Base-by-base conservation (phyloP, 352 stramenopile species). In the Globisporangium alternatum region DNA sequence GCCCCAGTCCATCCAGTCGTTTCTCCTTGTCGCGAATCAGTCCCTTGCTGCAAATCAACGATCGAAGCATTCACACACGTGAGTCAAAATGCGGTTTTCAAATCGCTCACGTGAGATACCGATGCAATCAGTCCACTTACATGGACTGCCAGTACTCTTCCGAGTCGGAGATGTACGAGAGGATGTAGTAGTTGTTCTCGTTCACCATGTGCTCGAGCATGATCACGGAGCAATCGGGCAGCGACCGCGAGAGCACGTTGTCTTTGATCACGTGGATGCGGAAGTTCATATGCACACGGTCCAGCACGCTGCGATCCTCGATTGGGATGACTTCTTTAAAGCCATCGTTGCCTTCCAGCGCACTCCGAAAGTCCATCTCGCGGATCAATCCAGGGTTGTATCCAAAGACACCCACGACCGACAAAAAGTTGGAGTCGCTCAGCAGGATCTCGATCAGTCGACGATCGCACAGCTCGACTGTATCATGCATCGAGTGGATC, bases 201-300 rank as follows among this genome's bases (percentile, higher is more conserved):
- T 93, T 93, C 48, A 83, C 62, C 64, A 95, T 84, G 58, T 91
- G 83, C 39, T 93, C 85, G 30, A 95, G 67, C 75, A 93, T 82
- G 52, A 93, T 76, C 39, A 88, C 80, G 28, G 80, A 86, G 54
- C 80, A 78, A 61, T 95, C 86, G 0, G 84, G 83, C 9, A 95
- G 60, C 44, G 82, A 86, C n/a, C 86, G 81, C 43, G 83, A 85
- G 19, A 95, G 52, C 48, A 95, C 79, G 56, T 92, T 93, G 66
- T 95, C 86, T 56, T 93, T 95, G 64, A 95, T 90, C 59, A 93
- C 86, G 57, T 93, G 83, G 64, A 95, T 93, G 43, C 86, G 86
- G 59, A 88, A 95, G 69, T 95, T 95, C 69, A 90, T 81, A 60
- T 95, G 86, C 21, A 93, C 78, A 22, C 82, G 81, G n/a, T 81